phyloP scores from a whole-genome alignment of 2,329 filamentous ascomycete species.

The Pseudopithomyces maydicus region DNA sequence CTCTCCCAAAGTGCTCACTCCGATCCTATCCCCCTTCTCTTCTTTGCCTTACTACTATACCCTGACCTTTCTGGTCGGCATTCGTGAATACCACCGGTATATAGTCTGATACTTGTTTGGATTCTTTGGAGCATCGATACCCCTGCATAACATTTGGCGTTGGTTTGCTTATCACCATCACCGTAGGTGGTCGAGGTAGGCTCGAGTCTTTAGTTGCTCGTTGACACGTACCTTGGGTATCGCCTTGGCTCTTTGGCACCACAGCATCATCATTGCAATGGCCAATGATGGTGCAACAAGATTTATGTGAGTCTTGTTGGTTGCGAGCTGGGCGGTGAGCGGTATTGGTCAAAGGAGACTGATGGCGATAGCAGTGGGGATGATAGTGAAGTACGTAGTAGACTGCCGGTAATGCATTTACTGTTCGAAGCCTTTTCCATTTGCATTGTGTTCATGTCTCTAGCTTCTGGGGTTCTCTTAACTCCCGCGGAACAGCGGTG shows the following conservation, averaged over 20 bases:
- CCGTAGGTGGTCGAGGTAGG: background rate
- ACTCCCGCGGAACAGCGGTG: too few relatives aligned
- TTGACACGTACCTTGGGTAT: background rate
- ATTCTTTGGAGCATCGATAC: constrained; percentile 22
- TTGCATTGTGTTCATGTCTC: too few relatives aligned
- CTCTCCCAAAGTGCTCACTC: background rate
- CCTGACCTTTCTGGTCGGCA: background rate
- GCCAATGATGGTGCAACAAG: background rate
- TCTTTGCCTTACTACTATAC: background rate
- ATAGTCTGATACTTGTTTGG: background rate
- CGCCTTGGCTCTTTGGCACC: background rate
- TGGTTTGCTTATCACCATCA: constrained; percentile 1
- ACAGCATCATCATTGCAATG: background rate
- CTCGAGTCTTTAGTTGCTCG: background rate
- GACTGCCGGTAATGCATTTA: background rate
- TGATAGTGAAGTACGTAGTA: background rate
- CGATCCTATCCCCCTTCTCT: background rate
- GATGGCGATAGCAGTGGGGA: background rate
- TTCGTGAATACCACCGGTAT: background rate
- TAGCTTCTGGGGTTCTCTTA: too few relatives aligned
- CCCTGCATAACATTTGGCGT: constrained; percentile 22
- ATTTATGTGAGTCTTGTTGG: constrained; percentile 2
- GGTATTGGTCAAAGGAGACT: background rate
- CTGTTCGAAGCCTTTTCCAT: background rate
- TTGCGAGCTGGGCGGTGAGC: background rate